A percentile compares a stretch with the other conserved stretches of the same genome.
Evolutionary conservation across 169 alveolate genomes (phyloP).

Genomic region (Eimeria tenella): DNA sequence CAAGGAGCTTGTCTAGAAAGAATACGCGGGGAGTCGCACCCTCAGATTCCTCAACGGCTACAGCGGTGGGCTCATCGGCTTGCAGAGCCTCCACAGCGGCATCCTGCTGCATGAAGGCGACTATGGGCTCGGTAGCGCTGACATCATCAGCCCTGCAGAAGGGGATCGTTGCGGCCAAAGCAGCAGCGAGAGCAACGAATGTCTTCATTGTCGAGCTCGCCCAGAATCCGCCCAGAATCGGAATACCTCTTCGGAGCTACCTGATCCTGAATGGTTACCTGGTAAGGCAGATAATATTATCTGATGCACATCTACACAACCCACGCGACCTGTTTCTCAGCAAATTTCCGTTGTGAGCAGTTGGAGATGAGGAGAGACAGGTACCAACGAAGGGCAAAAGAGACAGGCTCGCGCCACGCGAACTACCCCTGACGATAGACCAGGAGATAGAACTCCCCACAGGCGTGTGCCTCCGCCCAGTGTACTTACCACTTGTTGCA

Average conservation of each 20-base stretch:
- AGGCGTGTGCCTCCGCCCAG: no score
- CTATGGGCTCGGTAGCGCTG: not conserved
- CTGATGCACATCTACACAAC: not conserved
- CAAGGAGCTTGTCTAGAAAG: conserved; percentile 18
- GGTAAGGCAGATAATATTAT: not conserved
- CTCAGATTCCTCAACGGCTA: not conserved
- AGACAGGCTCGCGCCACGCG: no score
- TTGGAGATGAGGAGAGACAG: not conserved
- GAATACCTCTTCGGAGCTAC: not conserved
- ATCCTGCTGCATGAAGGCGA: not conserved
- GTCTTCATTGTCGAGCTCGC: not conserved
- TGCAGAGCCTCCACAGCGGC: not conserved
- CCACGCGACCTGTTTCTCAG: not conserved
- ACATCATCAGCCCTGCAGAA: not conserved
- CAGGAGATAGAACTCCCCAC: no score
- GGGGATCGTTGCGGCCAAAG: not conserved
- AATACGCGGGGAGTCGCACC: not conserved
- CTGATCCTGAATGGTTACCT: not conserved
- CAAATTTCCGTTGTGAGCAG: not conserved
- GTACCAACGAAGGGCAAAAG: no score
- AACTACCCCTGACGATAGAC: no score
- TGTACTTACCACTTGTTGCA: no score
- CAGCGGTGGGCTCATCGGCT: conserved; percentile 10
- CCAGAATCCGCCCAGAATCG: not conserved
- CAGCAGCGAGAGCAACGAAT: not conserved